Evolutionary conservation across 805 yeast species (phyloP).

Genomic region (Wickerhamiella shivajii): DNA sequence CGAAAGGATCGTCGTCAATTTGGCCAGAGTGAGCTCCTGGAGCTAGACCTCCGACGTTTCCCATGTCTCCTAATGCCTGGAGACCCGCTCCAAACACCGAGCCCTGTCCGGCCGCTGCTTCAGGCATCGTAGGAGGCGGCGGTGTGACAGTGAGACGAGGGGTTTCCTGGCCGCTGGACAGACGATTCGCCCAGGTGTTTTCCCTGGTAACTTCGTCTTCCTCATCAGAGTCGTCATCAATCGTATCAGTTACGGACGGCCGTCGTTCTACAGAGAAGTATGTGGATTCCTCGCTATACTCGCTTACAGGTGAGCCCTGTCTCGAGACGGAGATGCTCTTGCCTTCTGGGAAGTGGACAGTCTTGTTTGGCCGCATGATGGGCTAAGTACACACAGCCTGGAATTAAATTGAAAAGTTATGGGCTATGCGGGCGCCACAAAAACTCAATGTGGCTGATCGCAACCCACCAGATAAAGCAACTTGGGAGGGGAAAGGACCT

Average conservation of each 20-base stretch:
- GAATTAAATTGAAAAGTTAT: too few relatives aligned
- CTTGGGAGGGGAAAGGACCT: too few relatives aligned
- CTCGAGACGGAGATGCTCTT: conserved; percentile 1
- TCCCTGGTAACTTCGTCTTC: conserved; percentile 3
- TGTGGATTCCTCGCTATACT: conserved; percentile 2
- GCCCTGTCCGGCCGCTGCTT: not conserved
- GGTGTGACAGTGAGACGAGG: conserved; percentile 7
- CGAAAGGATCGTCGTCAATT: conserved; percentile 13
- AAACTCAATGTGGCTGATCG: too few relatives aligned
- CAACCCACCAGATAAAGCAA: too few relatives aligned
- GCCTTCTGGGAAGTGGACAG: conserved; percentile 5
- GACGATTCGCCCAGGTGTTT: conserved; percentile 4
- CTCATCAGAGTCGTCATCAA: conserved; percentile 2
- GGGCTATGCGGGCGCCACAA: too few relatives aligned
- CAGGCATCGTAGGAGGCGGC: too few relatives aligned
- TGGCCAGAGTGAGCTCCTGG: conserved; percentile 20
- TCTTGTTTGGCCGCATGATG: conserved; percentile 5
- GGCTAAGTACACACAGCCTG: too few relatives aligned
- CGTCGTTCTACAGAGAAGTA: not conserved
- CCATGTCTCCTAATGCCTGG: conserved; percentile 4
- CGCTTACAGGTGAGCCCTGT: not conserved
- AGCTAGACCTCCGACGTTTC: conserved; percentile 21
- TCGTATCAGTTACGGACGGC: not conserved
- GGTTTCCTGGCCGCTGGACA: not conserved
- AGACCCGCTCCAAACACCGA: not conserved